Base-by-base conservation (phyloP, 2,329 filamentous ascomycete genomes). In the Sclerotinia minor region DNA sequence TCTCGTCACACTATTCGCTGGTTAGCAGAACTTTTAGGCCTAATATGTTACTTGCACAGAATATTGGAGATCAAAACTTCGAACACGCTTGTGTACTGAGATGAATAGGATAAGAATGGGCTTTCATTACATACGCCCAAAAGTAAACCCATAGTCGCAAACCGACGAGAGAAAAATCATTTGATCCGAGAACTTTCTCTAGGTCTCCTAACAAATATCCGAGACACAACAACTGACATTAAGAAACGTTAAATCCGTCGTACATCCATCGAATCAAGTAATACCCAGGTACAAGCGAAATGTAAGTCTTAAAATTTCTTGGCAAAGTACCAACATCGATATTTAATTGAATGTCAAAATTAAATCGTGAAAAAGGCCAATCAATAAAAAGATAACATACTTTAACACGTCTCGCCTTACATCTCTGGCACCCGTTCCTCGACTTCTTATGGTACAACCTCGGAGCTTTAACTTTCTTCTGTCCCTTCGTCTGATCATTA, bases 391-490 rank as follows among this genome's bases (percentile, higher is more conserved):
- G 21, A 60, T 60, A 64, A 72, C 70, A 67, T 57, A 77, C 76
- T 73, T 77, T 78, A 24, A 78, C 76, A 26, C 76, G 72, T 38
- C 76, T 70, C 11, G 71, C 72, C 67, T 75, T 75, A 68, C 75
- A 78, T 52, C 75, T 72, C 19, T 73, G 67, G 65, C 76, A 78
- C 1, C 76, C 76, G 60, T 71, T 74, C 47, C 73, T 69, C 35
- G 75, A 77, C 70, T 78, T 77, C 67, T 73, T 76, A 68, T 78
- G 76, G 58, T 77, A 78, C 26, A 78, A 70, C 53, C 76, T 65
- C 17, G 72, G 70, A n/a, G 54, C 59, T 49, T 69, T 71, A 9
- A 24, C 35, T 59, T 69, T 61, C 59, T 57, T 55, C 24, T 65
- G 49, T 47, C 35, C 41, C 24, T 52, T 45, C 11, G 21, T 49